Conservation (phyloP, 352 stramenopile genomes). For the Phytophthora rubi region DNA sequence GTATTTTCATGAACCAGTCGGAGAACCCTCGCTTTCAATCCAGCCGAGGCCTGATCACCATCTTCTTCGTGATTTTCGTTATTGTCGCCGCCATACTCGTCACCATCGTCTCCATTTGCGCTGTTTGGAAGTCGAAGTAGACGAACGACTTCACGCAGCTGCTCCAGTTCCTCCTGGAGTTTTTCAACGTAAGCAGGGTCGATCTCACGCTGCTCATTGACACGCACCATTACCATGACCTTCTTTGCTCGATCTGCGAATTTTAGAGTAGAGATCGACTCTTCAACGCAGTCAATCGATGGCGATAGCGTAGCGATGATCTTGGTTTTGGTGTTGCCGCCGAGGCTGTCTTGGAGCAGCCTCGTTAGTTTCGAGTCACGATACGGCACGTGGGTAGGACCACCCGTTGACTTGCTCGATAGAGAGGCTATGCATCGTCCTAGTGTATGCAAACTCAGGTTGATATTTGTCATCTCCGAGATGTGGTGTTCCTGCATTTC, state of each 20-base stretch:
- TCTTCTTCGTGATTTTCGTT: slow-evolving; percentile 32
- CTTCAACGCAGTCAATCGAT: slow-evolving; percentile 84
- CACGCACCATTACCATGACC: slow-evolving; percentile 86
- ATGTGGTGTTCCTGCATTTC: slow-evolving; percentile 90
- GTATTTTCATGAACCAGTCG: slow-evolving; percentile 72
- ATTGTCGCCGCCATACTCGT: slow-evolving; percentile 23
- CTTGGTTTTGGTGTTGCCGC: slow-evolving; percentile 91
- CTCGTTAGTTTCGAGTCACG: slow-evolving; percentile 94
- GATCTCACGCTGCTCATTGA: slow-evolving; percentile 89
- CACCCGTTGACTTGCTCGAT: slow-evolving; percentile 46
- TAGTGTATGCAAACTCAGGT: slow-evolving; percentile 92
- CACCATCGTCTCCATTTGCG: slow-evolving; percentile 8
- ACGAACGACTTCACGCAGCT: slow-evolving; percentile 71
- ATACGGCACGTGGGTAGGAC: slow-evolving; percentile 86
- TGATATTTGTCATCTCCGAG: slow-evolving; percentile 95
- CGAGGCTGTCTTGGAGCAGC: slow-evolving; percentile 89
- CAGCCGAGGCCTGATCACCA: slow-evolving; percentile 5
- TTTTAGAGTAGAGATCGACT: slow-evolving; percentile 94
- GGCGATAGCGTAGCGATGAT: slow-evolving; percentile 93
- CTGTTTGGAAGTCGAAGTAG: slow-evolving; percentile 40
- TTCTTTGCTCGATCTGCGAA: slow-evolving; percentile 94
- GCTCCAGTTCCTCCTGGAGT: slow-evolving; percentile 84
- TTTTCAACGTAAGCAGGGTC: slow-evolving; percentile 89
- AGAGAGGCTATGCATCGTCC: slow-evolving; percentile 89
- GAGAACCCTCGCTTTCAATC: slow-evolving; percentile 49